These are phyloP conservation scores for Cicer yamashitae DNA, from an alignment of 306 rosid species.

Conservation along the genomic window DNA sequence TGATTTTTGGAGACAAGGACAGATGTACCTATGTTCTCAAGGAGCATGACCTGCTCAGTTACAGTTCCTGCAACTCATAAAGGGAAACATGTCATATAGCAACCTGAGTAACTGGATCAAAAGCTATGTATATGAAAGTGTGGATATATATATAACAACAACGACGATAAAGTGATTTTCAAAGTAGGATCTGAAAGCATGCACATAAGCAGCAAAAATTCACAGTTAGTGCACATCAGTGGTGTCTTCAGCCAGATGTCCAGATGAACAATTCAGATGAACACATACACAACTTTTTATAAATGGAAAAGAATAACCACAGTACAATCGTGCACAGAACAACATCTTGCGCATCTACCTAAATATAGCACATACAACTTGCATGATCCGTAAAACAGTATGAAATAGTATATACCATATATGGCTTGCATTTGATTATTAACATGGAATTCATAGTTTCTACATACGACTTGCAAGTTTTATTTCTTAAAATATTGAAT, in stretches of 20 bases:
- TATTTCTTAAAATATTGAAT: background rate
- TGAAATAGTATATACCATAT: background rate
- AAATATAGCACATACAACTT: background rate
- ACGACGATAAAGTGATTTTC: background rate
- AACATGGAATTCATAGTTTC: background rate
- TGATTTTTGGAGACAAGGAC: constrained; percentile 90
- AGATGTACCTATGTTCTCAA: constrained; percentile 97
- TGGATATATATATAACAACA: background rate
- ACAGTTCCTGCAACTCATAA: constrained; percentile 69
- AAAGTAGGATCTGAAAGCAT: constrained; percentile 19
- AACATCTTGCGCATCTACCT: background rate
- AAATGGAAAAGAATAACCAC: constrained; percentile 10
- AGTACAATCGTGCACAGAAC: constrained; percentile 5
- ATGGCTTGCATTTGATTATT: background rate
- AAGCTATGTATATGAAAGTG: constrained; percentile 11
- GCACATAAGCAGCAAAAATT: constrained; percentile 16
- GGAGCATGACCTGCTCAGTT: constrained; percentile 94
- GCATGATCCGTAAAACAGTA: background rate
- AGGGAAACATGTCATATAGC: constrained; percentile 35
- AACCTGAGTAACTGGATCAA: constrained; percentile 31
- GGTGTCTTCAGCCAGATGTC: constrained; percentile 5
- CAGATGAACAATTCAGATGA: constrained; percentile 6
- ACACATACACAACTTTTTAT: background rate
- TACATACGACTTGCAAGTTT: background rate
- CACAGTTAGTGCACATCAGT: background rate